Evolutionary conservation across 768 basidiomycete species (phyloP).

Genomic region (Podaxis carcinomalis): DNA sequence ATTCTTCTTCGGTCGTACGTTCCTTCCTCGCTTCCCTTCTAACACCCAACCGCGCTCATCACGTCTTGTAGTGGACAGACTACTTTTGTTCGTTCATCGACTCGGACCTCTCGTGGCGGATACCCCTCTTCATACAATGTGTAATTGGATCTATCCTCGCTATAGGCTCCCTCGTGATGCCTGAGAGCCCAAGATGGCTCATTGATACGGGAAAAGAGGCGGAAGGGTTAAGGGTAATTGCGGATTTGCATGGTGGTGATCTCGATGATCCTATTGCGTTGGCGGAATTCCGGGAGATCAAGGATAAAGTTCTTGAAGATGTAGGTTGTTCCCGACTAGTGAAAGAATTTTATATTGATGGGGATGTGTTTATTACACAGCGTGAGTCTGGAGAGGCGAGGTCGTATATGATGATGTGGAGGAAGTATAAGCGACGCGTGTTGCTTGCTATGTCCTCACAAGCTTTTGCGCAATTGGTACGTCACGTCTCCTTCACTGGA

Average conservation of each 20-base stretch:
- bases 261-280: slow-evolving; percentile 60
- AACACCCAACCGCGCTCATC: neutral
- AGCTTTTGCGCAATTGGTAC: slow-evolving; percentile 88
- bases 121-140: slow-evolving; percentile 86
- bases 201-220: slow-evolving; percentile 83
- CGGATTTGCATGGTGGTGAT: slow-evolving; percentile 84
- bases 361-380: slow-evolving; percentile 29
- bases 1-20: slow-evolving; percentile 83
- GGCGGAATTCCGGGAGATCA: slow-evolving; percentile 89
- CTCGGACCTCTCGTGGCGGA: slow-evolving; percentile 85
- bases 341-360: neutral
- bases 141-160: slow-evolving; percentile 81
- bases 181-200: slow-evolving; percentile 93
- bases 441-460: slow-evolving; percentile 94
- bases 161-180: slow-evolving; percentile 74
- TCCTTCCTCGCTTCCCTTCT: neutral
- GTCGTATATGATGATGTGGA: slow-evolving; percentile 82
- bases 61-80: slow-evolving; percentile 71
- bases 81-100: slow-evolving; percentile 90
- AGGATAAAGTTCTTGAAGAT: slow-evolving; percentile 70
- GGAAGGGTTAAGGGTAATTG: slow-evolving; percentile 82
- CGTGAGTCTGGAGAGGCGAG: slow-evolving; percentile 72
- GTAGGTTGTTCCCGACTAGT: slow-evolving; percentile 29
- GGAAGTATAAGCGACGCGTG: slow-evolving; percentile 79
- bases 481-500: slow-evolving; percentile 25